Evolutionary conservation across 2,329 filamentous ascomycete genomes (phyloP), one percentile per base, ranked within the genome.

Genomic region (Emericellopsis cladophorae): DNA sequence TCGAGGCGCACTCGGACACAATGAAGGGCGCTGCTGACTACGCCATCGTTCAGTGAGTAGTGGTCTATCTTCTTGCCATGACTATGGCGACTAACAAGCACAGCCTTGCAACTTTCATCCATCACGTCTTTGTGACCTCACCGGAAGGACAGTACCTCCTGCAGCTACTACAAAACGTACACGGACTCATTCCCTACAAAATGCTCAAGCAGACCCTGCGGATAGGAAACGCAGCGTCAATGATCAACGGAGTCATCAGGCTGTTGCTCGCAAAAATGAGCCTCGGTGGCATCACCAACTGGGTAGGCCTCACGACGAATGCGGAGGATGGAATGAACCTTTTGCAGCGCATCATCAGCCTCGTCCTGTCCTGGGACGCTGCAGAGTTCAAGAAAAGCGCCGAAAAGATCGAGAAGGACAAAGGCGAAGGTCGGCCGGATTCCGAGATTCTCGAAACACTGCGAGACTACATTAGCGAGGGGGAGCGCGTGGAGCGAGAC

Each of bases 301-400:
- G 81, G 81, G 71, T 89, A 10, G 84, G 85, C 0, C 56, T 86
- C 32, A 88, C 81, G 0, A 72, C 74, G 37, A 76, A 76, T 37
- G 74, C 79, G 1, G 77, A 86, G 46, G 82, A 88, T 48, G 84
- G 84, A 37, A 85, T 86, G 81, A 92, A 89, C 53, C 57, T 90
- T 8, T 57, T 92, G 48, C 84, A 90, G 57, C 64, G 80, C 35
- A 88, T 92, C 46, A 78, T 90, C 18, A 82, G 77, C 0, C 72
- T 82, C 4, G 77, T 87, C 0, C 59, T 89, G 10, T 70, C 74
- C 5, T 88, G 81, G 79, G 85, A 92, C 50, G 74, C 75, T 6
- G 64, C 68, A 31, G 82, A 86, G 46, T 81, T 88, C 45, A 75
- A 76, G 44, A 81, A 79, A 55, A 67, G 72, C 1, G 68, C 72